These are phyloP conservation scores for Neurospora hispaniola DNA, from an alignment of 495 filamentous ascomycete species.

Conservation along the genomic window DNA sequence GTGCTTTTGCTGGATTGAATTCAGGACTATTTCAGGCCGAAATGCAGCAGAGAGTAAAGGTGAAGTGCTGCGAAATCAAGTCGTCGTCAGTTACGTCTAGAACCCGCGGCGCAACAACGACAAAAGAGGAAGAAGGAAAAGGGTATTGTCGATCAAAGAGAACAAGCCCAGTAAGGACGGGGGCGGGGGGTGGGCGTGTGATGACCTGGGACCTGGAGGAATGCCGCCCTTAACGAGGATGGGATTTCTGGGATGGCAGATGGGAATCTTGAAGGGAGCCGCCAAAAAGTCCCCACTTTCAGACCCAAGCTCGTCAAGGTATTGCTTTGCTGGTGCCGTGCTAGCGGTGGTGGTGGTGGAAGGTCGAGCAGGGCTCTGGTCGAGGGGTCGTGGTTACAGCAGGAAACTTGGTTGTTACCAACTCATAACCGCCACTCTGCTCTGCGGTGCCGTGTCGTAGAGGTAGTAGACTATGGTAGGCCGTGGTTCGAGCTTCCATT, in stretches of 20 bases:
- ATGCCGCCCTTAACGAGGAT: constrained; percentile 13
- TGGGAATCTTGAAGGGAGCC: constrained; percentile 6
- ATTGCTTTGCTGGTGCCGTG: background rate
- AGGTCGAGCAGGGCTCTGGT: background rate
- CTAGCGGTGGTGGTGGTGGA: background rate
- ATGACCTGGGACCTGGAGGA: background rate
- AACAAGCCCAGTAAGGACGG: background rate
- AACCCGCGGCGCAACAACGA: background rate
- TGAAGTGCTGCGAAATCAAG: background rate
- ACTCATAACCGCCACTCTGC: background rate
- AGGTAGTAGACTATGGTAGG: background rate
- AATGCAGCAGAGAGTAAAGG: background rate
- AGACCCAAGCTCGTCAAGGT: background rate
- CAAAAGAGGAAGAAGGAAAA: background rate
- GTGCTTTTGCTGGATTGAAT: background rate
- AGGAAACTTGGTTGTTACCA: background rate
- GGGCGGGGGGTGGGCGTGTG: constrained; percentile 2
- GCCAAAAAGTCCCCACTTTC: background rate
- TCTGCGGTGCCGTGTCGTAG: background rate
- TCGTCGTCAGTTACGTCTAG: background rate
- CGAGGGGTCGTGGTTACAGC: background rate
- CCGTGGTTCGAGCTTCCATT: background rate
- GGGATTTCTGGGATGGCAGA: constrained; percentile 16
- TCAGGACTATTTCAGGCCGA: background rate
- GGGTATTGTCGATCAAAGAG: constrained; percentile 1